Evolutionary conservation across 192 early-diverging fungal genomes (phyloP).

Genomic region (Anaeromyces robustus): DNA sequence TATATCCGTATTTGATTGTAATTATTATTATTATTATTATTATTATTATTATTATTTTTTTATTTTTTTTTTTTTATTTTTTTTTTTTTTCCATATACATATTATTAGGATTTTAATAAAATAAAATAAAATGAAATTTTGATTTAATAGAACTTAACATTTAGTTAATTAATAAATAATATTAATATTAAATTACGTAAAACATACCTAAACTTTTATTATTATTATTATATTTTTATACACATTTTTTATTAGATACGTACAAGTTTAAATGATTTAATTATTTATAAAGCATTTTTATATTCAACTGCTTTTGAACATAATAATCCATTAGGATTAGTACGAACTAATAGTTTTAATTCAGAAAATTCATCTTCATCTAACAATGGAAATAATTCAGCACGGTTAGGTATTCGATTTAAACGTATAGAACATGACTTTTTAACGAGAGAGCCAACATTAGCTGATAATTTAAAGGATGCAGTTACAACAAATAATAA

Average conservation of each 20-base stretch:
- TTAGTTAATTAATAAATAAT: too few relatives aligned
- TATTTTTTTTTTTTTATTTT: background rate
- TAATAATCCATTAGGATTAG: slow-evolving; percentile 1
- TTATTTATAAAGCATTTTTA: slow-evolving; percentile 51
- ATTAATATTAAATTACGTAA: too few relatives aligned
- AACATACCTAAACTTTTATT: too few relatives aligned
- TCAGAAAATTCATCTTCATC: background rate
- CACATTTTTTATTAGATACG: slow-evolving; percentile 26
- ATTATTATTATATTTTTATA: too few relatives aligned
- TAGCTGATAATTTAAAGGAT: background rate
- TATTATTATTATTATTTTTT: background rate
- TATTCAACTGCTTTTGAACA: slow-evolving; percentile 21
- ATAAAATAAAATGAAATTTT: too few relatives aligned
- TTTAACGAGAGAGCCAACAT: background rate
- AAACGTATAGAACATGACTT: background rate
- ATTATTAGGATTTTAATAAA: too few relatives aligned
- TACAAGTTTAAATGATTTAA: slow-evolving; percentile 45
- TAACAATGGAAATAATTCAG: background rate
- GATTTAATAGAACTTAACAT: too few relatives aligned
- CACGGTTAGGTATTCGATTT: background rate
- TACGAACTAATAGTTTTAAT: background rate
- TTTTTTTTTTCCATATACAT: too few relatives aligned
- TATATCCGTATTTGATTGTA: slow-evolving; percentile 56
- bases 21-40: slow-evolving; percentile 3
- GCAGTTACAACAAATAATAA: background rate